phyloP scores from a whole-genome alignment of 2,329 filamentous ascomycete species.

The Penicillium sp. region DNA sequence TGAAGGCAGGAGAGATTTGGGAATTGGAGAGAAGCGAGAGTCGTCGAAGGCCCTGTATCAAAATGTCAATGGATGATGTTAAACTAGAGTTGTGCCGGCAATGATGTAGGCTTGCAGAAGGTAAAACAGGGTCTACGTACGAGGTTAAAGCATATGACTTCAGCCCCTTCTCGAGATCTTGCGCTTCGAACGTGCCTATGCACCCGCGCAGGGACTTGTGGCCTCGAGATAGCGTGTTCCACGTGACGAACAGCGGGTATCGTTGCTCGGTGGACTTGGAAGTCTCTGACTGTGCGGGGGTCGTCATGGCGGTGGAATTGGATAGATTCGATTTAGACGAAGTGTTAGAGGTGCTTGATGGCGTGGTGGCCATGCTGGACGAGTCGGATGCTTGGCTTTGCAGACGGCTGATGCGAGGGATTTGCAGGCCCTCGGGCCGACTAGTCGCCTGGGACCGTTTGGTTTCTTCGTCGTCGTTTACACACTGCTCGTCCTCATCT shows the following conservation, averaged over 20 bases:
- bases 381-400: slow-evolving; percentile 36
- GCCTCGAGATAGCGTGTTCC: slow-evolving; percentile 69
- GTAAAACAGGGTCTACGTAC: slow-evolving; percentile 37
- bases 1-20: slow-evolving; percentile 43
- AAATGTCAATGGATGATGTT: not conserved
- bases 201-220: slow-evolving; percentile 76
- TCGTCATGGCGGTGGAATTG: slow-evolving; percentile 39
- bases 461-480: slow-evolving; percentile 30
- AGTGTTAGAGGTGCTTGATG: slow-evolving; percentile 45
- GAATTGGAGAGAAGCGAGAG: slow-evolving; percentile 56
- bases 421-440: slow-evolving; percentile 24
- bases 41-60: slow-evolving; percentile 56
- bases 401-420: slow-evolving; percentile 33
- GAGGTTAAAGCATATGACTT: slow-evolving; percentile 78
- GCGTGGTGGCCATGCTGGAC: slow-evolving; percentile 38
- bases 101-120: not conserved
- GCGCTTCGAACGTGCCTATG: slow-evolving; percentile 86
- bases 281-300: slow-evolving; percentile 39
- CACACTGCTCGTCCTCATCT: slow-evolving; percentile 28
- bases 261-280: slow-evolving; percentile 40
- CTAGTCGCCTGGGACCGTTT: slow-evolving; percentile 1
- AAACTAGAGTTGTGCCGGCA: not conserved
- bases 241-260: slow-evolving; percentile 86
- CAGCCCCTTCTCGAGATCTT: slow-evolving; percentile 67
- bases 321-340: slow-evolving; percentile 45